Conservation (phyloP, 805 yeast species). For the Metschnikowia matae region DNA sequence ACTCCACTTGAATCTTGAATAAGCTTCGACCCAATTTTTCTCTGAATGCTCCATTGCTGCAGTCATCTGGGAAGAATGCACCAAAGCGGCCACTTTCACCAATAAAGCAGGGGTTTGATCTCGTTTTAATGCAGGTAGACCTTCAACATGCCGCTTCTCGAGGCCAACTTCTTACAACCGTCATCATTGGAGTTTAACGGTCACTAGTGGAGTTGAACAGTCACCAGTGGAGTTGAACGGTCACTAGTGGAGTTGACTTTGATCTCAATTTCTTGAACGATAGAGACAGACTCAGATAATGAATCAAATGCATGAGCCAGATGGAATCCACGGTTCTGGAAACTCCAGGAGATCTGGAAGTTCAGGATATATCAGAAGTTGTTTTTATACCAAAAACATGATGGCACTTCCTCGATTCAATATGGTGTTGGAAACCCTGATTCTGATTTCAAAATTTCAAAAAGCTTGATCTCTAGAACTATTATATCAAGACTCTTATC, state of each 20-base stretch:
- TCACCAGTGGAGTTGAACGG: too few species aligned
- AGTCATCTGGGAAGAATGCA: too few species aligned
- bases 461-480: too few species aligned
- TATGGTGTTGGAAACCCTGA: too few species aligned
- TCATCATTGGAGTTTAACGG: too few species aligned
- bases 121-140: constrained; percentile 16
- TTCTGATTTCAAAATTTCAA: too few species aligned
- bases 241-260: constrained; percentile 20
- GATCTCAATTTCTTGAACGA: constrained; percentile 42
- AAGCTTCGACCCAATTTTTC: too few species aligned
- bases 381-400: constrained; percentile 45
- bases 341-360: background rate
- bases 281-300: constrained; percentile 28
- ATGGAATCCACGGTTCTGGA: background rate
- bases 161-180: constrained; percentile 6
- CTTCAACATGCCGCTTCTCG: constrained; percentile 1
- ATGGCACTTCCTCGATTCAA: background rate
- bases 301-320: background rate
- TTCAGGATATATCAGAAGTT: constrained; percentile 34
- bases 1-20: too few species aligned
- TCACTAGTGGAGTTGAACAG: too few species aligned
- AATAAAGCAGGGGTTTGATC: constrained; percentile 32
- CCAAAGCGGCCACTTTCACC: constrained; percentile 27
- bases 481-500: too few species aligned
- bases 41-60: too few species aligned